These are phyloP conservation scores for Acanthamoeba culbertsoni DNA, from an alignment of 208 protist genomes.

Conservation along the genomic window DNA sequence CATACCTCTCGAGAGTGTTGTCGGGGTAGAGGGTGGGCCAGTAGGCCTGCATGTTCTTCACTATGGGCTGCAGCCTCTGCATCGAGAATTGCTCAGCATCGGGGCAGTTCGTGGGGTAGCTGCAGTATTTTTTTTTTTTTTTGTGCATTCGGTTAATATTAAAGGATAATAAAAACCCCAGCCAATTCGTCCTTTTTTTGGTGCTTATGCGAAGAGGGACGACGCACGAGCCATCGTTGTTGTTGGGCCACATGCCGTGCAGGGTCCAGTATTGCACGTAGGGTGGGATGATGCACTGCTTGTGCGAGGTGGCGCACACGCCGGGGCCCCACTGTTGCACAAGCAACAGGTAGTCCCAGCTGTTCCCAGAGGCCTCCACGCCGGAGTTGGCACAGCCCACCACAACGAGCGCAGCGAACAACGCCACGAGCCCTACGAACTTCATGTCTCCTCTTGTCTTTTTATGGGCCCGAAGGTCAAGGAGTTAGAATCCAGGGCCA, in stretches of 20 bases:
- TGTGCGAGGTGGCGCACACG: conserved; percentile 18
- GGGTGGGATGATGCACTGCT: conserved; percentile 37
- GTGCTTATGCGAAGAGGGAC: no score
- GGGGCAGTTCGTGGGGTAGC: conserved; percentile 31
- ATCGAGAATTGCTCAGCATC: neutral
- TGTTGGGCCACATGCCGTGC: conserved; percentile 58
- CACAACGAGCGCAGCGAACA: no score
- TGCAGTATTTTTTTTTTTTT: no score
- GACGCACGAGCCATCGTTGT: conserved; percentile 16
- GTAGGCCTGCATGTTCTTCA: conserved; percentile 10
- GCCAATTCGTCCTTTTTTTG: no score
- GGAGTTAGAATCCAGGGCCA: no score
- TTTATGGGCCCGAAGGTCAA: no score
- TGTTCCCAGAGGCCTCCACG: no score
- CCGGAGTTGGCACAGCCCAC: no score
- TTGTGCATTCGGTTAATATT: no score
- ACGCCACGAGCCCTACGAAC: no score
- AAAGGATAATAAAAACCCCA: no score
- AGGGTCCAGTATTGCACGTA: conserved; percentile 56
- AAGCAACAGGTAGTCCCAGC: conserved; percentile 55
- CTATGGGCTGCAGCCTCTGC: conserved; percentile 20
- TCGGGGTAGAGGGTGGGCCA: conserved; percentile 32
- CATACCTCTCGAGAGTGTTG: conserved; percentile 43
- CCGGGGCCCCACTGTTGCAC: conserved; percentile 57
- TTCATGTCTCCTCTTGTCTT: no score